Evolutionary conservation across 1,284 basidiomycete genomes (phyloP), one percentile per base, ranked within the genome.

Genomic region (Ceratobasidium sp.): DNA sequence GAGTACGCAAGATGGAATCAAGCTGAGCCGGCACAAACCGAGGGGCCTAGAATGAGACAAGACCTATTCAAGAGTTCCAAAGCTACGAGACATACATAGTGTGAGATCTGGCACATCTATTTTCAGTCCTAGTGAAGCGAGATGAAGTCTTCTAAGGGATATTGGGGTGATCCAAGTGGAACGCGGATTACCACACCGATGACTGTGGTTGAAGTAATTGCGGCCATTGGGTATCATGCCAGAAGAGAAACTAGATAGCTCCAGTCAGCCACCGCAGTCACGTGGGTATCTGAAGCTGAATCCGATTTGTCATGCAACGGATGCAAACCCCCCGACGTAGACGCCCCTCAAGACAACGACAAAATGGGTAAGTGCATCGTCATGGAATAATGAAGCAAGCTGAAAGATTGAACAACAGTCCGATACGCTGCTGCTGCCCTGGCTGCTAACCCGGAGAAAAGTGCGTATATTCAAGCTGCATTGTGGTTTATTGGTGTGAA

Each of bases 391-490:
- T 7, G 23, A 32, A 16, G 28, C 9, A 26, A 43, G 23, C 43
- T 44, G 49, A 63, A 28, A 23, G 46, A 11, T 55, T 13, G 66
- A 75, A 41, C 9, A 21, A 18, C 76, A 95, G 94, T 95, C 85
- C 94, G 95, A 82, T 97, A 97, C 89, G 93, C 95, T 80, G 89
- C 91, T 79, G 92, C 91, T 79, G 87, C 92, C 81, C 87, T 90
- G 79, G 91, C 91, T 80, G 85, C 90, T 80, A 95, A 96, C 87
- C 93, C 95, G 80, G 94, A 96, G 89, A 96, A 94, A 88, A 93
- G 94, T 96, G 73, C 75, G 89, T 88, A 54, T 21, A n/a, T 41
- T 8, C 6, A 13, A 13, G 14, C 26, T 4, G 23, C 57, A 9
- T 57, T 23, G 30, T 35, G 47, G 52, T 18, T 26, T 1, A 13